Base-by-base conservation (phyloP, 441 rosid genomes). In the Cnidoscolus chayamansa region DNA sequence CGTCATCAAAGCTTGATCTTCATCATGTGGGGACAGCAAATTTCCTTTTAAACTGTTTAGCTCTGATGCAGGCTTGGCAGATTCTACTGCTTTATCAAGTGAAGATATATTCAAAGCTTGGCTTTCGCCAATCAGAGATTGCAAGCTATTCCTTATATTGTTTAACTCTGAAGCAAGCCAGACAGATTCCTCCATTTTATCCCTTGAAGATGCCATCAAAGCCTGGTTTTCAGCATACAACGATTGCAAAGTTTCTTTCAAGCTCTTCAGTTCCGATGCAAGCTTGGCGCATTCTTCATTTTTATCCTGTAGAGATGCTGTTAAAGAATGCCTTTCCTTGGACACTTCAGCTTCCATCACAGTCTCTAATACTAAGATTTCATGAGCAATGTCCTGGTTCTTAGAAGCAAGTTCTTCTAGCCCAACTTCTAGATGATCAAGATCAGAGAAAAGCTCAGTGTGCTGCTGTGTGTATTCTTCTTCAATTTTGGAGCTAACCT, bases 361-460 rank as follows among this genome's bases (percentile, higher is more conserved):
- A 66, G 80, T 75, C 81, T 87, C 86, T 67, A 93, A 73, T 57
- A 74, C 85, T 50, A 77, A 74, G 72, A 93, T 85, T 81, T 87
- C 94, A 72, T 79, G 84, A 74, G 83, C 80, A 77, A 90, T 79
- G 49, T 79, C 92, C 75, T 64, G 72, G 72, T 84, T 89, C 78
- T 86, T 85, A 71, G 86, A 84, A 78, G 77, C 72, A 79, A 93
- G 82, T 77, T 86, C 85, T 68, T 76, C 85, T 50, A 91, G 79
- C 83, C 90, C 88, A 76, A 66, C 79, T 67, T 91, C 95, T 68
- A 90, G 80, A 73, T 35, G 67, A 53, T 84, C 84, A 79, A 96
- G 80, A 74, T 86, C 88, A 72, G 92, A 83, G 70, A 88, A 72
- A 58, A 88, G 67, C n/a, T 82, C 88, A 79, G 48, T 72, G 75